Percentiles rank a stretch among this genome's conserved stretches.
Evolutionary conservation across 2,329 filamentous ascomycete species (phyloP).

Genomic region (Alternaria viburni): DNA sequence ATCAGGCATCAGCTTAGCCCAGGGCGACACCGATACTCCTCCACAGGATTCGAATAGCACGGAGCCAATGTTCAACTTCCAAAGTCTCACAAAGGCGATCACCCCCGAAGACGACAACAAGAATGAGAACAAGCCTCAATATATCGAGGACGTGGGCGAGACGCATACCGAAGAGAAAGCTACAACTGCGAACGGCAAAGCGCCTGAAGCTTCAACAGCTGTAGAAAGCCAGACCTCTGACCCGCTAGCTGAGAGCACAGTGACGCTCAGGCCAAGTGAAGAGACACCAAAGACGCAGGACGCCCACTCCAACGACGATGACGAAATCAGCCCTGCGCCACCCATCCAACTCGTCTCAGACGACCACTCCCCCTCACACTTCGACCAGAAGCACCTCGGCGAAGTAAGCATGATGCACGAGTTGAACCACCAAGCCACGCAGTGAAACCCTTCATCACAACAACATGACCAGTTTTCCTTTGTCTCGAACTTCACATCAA

Average conservation of each 20-base stretch:
- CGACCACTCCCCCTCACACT: slow-evolving; percentile 23
- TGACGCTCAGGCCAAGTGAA: slow-evolving; percentile 35
- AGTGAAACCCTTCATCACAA: slow-evolving; percentile 20
- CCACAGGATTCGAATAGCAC: slow-evolving; percentile 55
- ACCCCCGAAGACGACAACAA: slow-evolving; percentile 63
- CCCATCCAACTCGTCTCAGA: slow-evolving; percentile 28
- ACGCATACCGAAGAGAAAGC: slow-evolving; percentile 8
- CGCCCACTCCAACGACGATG: slow-evolving; percentile 18
- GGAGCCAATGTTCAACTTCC: slow-evolving; percentile 91
- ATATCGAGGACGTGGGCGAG: slow-evolving; percentile 47
- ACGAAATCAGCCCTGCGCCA: slow-evolving; percentile 36
- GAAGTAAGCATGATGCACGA: slow-evolving; percentile 39
- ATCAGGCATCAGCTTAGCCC: slow-evolving; percentile 57
- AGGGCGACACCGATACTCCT: slow-evolving; percentile 39
- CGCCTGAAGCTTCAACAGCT: not conserved
- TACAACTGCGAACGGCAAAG: slow-evolving; percentile 5
- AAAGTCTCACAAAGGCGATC: slow-evolving; percentile 84
- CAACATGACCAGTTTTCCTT: not conserved
- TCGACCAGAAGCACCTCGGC: slow-evolving; percentile 45
- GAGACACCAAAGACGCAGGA: slow-evolving; percentile 3
- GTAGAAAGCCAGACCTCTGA: slow-evolving; percentile 13
- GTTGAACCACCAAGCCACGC: slow-evolving; percentile 38
- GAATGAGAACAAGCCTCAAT: slow-evolving; percentile 50
- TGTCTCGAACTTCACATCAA: not conserved
- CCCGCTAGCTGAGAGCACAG: slow-evolving; percentile 33